A percentile compares a stretch with the other conserved stretches of the same genome.
phyloP scores from a whole-genome alignment of 345 rosid genomes.

The Sonneratia alba region DNA sequence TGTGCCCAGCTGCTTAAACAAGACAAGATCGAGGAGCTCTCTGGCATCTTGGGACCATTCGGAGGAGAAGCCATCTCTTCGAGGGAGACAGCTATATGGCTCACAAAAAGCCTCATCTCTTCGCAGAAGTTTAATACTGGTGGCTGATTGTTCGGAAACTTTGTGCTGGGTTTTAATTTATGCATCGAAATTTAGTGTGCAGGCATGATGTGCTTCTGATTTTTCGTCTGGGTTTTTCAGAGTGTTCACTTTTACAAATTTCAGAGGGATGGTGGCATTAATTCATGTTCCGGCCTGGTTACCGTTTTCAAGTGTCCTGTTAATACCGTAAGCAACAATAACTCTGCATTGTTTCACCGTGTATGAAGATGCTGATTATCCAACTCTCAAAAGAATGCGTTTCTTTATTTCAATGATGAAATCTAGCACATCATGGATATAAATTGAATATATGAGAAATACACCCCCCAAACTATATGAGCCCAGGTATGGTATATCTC shows the following conservation, averaged over 20 bases:
- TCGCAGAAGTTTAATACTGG: slow-evolving; percentile 56
- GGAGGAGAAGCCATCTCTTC: slow-evolving; percentile 89
- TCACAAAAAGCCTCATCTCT: slow-evolving; percentile 88
- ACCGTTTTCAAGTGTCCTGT: neutral
- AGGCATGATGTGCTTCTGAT: slow-evolving; percentile 5
- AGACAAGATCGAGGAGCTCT: slow-evolving; percentile 73
- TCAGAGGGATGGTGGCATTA: neutral
- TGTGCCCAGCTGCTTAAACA: slow-evolving; percentile 86
- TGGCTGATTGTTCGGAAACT: slow-evolving; percentile 19
- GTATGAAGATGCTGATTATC: neutral
- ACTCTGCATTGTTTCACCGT: neutral
- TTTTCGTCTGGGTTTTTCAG: neutral
- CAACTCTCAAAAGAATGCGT: no score
- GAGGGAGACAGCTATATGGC: slow-evolving; percentile 95
- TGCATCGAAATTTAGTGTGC: slow-evolving; percentile 8
- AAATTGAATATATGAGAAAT: neutral
- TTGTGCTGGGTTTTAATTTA: slow-evolving; percentile 15
- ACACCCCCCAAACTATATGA: neutral
- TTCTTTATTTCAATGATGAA: neutral
- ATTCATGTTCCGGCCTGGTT: neutral
- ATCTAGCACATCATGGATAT: neutral
- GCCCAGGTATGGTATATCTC: neutral
- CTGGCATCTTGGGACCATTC: slow-evolving; percentile 82
- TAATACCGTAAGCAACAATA: neutral
- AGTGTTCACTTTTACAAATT: slow-evolving; percentile 1